Base-by-base conservation (phyloP, 2,329 filamentous ascomycete species). In the Teratosphaeria gauchensis region DNA sequence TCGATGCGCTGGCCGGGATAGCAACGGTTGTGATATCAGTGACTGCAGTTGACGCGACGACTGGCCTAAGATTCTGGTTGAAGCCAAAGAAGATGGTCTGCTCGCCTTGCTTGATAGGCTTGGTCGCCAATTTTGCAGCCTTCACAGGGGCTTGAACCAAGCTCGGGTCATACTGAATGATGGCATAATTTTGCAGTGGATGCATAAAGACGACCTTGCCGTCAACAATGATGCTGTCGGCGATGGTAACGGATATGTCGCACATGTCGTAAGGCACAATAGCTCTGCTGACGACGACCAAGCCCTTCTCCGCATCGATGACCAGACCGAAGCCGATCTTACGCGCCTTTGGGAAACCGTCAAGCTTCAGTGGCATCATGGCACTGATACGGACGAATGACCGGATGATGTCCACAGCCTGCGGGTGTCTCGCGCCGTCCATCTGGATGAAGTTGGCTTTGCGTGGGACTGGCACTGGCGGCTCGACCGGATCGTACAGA, bases 51-150 rank as follows among this genome's bases (percentile, higher is more conserved):
- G 95, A 91, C 4, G 91, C 89, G 66, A 96, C 90, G 3, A 97
- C 92, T 48, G 96, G 90, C 38, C 92, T 85, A 61, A 92, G 87
- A 64, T 96, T 97, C 65, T 95, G 87, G 71, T 99, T 99, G 78
- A 96, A 95, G n/a, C 94, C 95, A 63, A 99, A 88, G 75, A 99
- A 99, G 65, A 96, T 92, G 0, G 92, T 96, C 59, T 92, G 88
- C 54, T 92, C 90, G 38, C 94, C 94, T 76, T 97, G 94, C 56
- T 90, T 92, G 71, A 97, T 90, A 66, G 86, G 85, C 58, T 89
- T 84, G 5, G 80, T 85, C 68, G 90, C 90, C 55, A 99, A 81
- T 67, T 84, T 89, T 4, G 95, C 94, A 63, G 89, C 92, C 77
- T 92, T 84, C 12, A 99, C 92, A 0, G 94, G 92, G 1, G 92